phyloP scores from a whole-genome alignment of 2,329 filamentous ascomycete species.

The Teratosphaeria viscida region DNA sequence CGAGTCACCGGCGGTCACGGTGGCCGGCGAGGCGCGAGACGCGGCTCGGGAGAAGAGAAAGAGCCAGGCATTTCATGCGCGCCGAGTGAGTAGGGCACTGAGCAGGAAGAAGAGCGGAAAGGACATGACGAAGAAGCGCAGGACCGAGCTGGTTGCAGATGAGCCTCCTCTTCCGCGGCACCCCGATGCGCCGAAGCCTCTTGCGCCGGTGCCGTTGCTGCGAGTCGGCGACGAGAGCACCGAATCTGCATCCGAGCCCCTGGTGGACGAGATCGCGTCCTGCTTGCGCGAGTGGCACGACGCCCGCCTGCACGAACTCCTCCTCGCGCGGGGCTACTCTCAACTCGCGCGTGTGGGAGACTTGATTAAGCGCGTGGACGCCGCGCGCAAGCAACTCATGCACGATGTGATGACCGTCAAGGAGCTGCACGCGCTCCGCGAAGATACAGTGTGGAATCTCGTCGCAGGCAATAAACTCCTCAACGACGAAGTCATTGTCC shows the following conservation, averaged over 20 bases:
- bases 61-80: constrained; percentile 19
- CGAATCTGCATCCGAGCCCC: constrained; percentile 74
- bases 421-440: constrained; percentile 70
- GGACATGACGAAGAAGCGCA: constrained; percentile 13
- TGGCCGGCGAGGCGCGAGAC: constrained; percentile 5
- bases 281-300: constrained; percentile 98
- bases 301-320: constrained; percentile 83
- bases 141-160: constrained; percentile 8
- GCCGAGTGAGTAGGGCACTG: constrained; percentile 20
- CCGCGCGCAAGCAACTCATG: constrained; percentile 76
- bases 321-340: constrained; percentile 72
- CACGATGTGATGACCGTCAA: constrained; percentile 85
- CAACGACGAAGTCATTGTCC: constrained; percentile 86
- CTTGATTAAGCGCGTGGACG: constrained; percentile 72
- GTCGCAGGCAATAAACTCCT: constrained; percentile 91
- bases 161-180: constrained; percentile 42
- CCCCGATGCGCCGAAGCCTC: constrained; percentile 61
- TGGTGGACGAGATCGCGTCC: constrained; percentile 95
- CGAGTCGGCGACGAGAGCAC: constrained; percentile 97
- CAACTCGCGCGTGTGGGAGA: constrained; percentile 71
- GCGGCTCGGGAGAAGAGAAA: constrained; percentile 14
- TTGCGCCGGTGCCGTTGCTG: constrained; percentile 90
- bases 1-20: constrained; percentile 1
- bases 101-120: constrained; percentile 18
- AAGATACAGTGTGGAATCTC: constrained; percentile 90